A percentile compares a stretch with the other conserved stretches of the same genome.
Evolutionary conservation across 345 rosid species (phyloP).

Genomic region (Corchorus olitorius): DNA sequence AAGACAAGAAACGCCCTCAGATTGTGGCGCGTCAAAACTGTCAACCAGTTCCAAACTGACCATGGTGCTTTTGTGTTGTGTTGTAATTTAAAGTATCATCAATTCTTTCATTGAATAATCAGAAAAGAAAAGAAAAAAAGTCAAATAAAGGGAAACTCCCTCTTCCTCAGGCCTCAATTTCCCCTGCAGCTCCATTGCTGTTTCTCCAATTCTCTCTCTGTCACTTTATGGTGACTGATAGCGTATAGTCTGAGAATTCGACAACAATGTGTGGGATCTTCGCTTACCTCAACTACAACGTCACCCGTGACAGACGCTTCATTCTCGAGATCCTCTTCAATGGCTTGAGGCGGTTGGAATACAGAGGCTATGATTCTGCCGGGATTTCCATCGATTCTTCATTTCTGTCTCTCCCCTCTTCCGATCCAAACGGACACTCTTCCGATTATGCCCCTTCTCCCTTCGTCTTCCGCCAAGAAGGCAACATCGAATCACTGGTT

Average conservation of each 20-base stretch:
- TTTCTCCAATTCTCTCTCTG: neutral
- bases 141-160: neutral
- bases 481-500: conserved; percentile 53
- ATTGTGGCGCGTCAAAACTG: neutral
- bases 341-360: conserved; percentile 47
- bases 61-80: neutral
- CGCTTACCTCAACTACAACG: conserved; percentile 45
- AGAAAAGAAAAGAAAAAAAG: neutral
- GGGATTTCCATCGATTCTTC: conserved; percentile 35
- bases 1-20: conserved; percentile 8
- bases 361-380: conserved; percentile 51
- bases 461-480: conserved; percentile 48
- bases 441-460: conserved; percentile 19
- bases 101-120: neutral
- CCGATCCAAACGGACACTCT: neutral
- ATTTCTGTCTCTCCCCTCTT: conserved; percentile 7
- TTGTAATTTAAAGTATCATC: neutral
- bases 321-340: conserved; percentile 47
- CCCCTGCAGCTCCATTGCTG: neutral
- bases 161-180: neutral
- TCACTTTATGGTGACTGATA: neutral
- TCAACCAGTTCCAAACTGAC: neutral
- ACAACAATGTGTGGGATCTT: conserved; percentile 46
- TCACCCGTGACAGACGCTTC: conserved; percentile 36
- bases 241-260: neutral